phyloP scores from a whole-genome alignment of 2,329 filamentous ascomycete genomes.

The Chrysoporthe puriensis region DNA sequence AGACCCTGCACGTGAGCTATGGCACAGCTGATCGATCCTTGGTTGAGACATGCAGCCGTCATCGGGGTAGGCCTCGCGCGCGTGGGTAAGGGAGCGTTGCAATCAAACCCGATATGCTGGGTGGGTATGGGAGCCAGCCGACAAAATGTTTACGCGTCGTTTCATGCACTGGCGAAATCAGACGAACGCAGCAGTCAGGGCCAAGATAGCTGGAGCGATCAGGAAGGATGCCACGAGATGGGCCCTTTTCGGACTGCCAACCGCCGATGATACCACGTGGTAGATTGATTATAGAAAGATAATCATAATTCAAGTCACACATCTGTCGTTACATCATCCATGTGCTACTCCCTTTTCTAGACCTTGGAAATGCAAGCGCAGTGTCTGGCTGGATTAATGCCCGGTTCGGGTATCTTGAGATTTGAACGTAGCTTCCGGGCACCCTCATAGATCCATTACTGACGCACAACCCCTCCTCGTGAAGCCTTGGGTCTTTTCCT shows the following conservation, averaged over 20 bases:
- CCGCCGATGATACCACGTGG: constrained; percentile 15
- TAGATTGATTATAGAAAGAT: not conserved
- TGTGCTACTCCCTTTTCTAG: not conserved
- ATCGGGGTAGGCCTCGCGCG: constrained; percentile 11
- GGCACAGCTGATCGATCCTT: constrained; percentile 25
- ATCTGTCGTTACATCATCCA: constrained; percentile 1
- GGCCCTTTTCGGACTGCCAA: not conserved
- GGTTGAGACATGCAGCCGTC: constrained; percentile 28
- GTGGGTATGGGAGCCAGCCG: not conserved
- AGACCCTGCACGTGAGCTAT: constrained; percentile 21
- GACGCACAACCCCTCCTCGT: not conserved
- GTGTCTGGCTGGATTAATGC: constrained; percentile 2
- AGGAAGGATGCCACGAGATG: constrained; percentile 15
- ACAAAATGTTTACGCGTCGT: not conserved
- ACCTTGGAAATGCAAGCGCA: not conserved
- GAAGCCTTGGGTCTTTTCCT: not conserved
- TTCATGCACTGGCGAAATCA: not conserved
- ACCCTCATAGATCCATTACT: constrained; percentile 1
- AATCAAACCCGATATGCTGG: not conserved
- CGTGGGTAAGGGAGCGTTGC: constrained; percentile 10
- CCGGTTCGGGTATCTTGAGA: not conserved
- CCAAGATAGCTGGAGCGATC: not conserved
- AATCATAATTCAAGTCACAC: constrained; percentile 11
- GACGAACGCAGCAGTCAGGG: not conserved
- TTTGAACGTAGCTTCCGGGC: constrained; percentile 13